Evolutionary conservation across 2,329 filamentous ascomycete species (phyloP).

Genomic region (Exserohilum rostratum): DNA sequence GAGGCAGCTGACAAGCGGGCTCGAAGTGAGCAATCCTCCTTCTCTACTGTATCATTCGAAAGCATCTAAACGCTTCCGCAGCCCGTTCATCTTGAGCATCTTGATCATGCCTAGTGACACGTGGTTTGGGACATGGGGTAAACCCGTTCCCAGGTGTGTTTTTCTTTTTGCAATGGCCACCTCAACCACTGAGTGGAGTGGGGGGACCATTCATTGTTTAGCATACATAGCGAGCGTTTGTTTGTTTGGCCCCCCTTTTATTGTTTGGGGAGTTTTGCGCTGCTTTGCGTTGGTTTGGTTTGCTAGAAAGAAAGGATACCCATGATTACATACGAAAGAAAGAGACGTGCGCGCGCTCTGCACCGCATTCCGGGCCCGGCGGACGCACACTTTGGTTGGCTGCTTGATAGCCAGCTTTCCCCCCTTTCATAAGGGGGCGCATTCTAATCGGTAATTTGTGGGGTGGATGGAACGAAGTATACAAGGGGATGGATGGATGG

Average conservation of each 20-base stretch:
- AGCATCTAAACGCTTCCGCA: constrained; percentile 30
- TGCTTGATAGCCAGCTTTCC: background rate
- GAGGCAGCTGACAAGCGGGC: constrained; percentile 37
- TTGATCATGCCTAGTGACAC: background rate
- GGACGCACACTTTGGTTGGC: background rate
- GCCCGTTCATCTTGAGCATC: constrained; percentile 22
- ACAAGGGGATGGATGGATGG: background rate
- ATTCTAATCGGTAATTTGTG: background rate
- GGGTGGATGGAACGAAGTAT: background rate
- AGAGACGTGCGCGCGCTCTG: background rate
- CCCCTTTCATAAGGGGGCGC: background rate
- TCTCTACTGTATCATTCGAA: constrained; percentile 34
- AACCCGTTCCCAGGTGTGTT: no score
- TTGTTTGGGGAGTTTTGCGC: background rate
- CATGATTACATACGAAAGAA: constrained; percentile 19
- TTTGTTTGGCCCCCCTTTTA: constrained; percentile 10
- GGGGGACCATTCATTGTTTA: constrained; percentile 14
- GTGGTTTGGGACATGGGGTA: background rate
- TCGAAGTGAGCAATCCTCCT: constrained; percentile 37
- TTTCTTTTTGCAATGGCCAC: background rate
- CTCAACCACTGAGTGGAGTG: background rate
- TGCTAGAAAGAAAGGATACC: constrained; percentile 17
- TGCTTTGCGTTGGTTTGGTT: no score
- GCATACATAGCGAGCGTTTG: constrained; percentile 19
- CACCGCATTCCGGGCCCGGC: background rate